Base-by-base conservation (phyloP, 768 basidiomycete species). In the Mycena chlorophos region DNA sequence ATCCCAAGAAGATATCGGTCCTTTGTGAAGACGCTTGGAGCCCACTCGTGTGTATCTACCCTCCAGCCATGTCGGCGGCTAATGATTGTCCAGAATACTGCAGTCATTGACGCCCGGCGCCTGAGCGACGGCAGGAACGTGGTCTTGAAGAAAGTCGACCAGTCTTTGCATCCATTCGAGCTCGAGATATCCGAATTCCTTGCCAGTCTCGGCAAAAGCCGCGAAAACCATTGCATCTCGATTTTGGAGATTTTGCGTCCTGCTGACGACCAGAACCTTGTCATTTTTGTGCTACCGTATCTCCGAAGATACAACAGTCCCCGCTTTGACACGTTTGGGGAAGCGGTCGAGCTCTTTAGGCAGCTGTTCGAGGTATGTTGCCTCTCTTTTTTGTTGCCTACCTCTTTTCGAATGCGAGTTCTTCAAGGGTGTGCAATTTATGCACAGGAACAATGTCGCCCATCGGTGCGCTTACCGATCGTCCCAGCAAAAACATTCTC, bases 181-280 rank as follows among this genome's bases (percentile, higher is more conserved):
- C 53, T 65, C 5, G 54, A 55, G n/a, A 63, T 70, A 26, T 50
- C 43, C 16, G 25, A 29, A 19, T 58, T 54, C 6, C 55, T 71
- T 17, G 64, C 66, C 2, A 54, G 48, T 4, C 55, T 66, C 17
- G 31, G 22, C 3, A 38, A 49, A 2, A 52, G 71, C 39, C 57
- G 66, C 5, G 51, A 57, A 4, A 73, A 73, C 50, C 73, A 70
- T 47, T 69, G 66, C 48, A 58, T 69, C n/a, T 68, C 69, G 2
- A 22, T 72, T 0, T 52, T 58, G 22, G 67, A 72, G 5, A 48
- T 66, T 17, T 25, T 71, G 5, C 25, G 62, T 2, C 42, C 64
- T 3, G 64, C 68, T 3, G 58, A 62, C 14, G 53, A 56, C 4
- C 52, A 60, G 0, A 37, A 59, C 13, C 45, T 29, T 5, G 43